A percentile compares a stretch with the other conserved stretches of the same genome.
Evolutionary conservation across 805 yeast species (phyloP).

Genomic region (Candida andamanensis): DNA sequence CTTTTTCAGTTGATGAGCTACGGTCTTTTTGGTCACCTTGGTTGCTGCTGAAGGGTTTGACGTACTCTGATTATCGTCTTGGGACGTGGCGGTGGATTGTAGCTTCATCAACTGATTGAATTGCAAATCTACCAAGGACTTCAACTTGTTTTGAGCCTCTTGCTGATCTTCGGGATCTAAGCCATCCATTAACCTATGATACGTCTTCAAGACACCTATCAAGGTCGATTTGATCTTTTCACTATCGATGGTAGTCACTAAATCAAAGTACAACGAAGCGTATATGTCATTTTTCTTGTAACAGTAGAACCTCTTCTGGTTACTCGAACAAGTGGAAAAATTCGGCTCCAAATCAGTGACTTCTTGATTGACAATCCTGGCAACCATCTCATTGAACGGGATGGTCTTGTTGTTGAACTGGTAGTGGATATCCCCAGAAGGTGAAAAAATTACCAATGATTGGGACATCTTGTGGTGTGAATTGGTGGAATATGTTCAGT

Average conservation of each 20-base stretch:
- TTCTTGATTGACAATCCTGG: constrained; percentile 31
- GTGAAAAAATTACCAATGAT: constrained; percentile 30
- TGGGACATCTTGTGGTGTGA: constrained; percentile 30
- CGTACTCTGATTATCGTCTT: constrained; percentile 1
- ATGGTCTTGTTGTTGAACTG: constrained; percentile 30
- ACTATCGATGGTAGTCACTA: constrained; percentile 34
- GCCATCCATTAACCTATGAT: constrained; percentile 21
- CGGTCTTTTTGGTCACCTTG: neutral
- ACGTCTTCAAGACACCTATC: constrained; percentile 29
- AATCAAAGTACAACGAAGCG: constrained; percentile 36
- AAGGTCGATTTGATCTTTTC: constrained; percentile 31
- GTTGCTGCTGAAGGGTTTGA: neutral
- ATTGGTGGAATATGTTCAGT: neutral
- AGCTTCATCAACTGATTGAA: constrained; percentile 33
- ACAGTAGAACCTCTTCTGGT: constrained; percentile 33
- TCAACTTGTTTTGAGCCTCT: constrained; percentile 19
- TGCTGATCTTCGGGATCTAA: constrained; percentile 12
- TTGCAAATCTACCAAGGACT: constrained; percentile 33
- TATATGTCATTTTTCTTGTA: constrained; percentile 21
- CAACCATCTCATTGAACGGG: constrained; percentile 37
- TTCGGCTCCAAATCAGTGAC: constrained; percentile 25
- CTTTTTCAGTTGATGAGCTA: constrained; percentile 14
- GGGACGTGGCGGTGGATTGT: constrained; percentile 10
- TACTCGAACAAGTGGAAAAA: constrained; percentile 26
- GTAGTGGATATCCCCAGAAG: constrained; percentile 33